phyloP scores from a whole-genome alignment of 2,329 filamentous ascomycete species.

The Penicillium sp. region DNA sequence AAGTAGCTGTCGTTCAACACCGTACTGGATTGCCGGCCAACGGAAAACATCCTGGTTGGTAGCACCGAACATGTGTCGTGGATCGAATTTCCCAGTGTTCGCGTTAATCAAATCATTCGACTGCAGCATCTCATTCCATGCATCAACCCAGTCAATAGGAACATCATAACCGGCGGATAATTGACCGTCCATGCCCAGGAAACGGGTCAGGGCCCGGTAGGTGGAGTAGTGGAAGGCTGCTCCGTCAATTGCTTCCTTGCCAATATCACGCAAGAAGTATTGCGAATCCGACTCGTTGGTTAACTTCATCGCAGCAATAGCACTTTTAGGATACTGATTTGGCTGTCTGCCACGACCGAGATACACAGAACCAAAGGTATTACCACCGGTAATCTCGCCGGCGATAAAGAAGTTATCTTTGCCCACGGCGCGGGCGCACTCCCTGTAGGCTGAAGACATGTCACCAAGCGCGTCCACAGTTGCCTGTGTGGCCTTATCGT shows the following conservation, averaged over 20 bases:
- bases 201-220: constrained; percentile 57
- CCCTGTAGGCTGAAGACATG: constrained; percentile 55
- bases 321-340: constrained; percentile 44
- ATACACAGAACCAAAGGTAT: constrained; percentile 57
- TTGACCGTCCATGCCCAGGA: constrained; percentile 57
- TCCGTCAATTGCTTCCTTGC: constrained; percentile 54
- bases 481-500: constrained; percentile 62
- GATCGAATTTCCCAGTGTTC: constrained; percentile 58
- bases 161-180: constrained; percentile 52
- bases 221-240: constrained; percentile 61
- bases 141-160: constrained; percentile 50
- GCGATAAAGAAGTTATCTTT: constrained; percentile 63
- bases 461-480: constrained; percentile 59
- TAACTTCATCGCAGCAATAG: constrained; percentile 46
- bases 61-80: constrained; percentile 59
- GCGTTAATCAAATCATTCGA: constrained; percentile 59
- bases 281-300: constrained; percentile 44
- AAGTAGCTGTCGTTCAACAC: constrained; percentile 54
- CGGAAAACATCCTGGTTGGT: constrained; percentile 64
- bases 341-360: constrained; percentile 58
- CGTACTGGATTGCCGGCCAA: constrained; percentile 57
- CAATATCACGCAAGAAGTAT: constrained; percentile 51
- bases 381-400: constrained; percentile 61
- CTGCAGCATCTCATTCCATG: constrained; percentile 54
- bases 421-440: constrained; percentile 53